Base-by-base conservation (phyloP, 1,284 basidiomycete species). In the Sutorius eximius region DNA sequence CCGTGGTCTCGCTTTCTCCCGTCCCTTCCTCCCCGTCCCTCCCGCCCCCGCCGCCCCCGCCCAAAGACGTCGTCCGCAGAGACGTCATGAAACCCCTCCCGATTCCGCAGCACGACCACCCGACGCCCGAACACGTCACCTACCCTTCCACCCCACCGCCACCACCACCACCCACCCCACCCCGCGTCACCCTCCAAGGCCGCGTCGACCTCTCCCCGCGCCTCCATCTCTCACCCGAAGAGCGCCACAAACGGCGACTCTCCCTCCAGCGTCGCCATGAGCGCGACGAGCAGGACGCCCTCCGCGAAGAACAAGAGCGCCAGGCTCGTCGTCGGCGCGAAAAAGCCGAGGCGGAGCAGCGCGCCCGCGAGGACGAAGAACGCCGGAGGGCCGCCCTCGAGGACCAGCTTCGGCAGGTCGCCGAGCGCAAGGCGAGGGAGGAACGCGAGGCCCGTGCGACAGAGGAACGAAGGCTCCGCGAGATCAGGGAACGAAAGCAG, bases 311-410 rank as follows among this genome's bases (percentile, higher is more conserved):
- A 59, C 75, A 69, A 13, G 73, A 77, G 59, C 75, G 77, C 40
- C 81, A 83, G 62, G 72, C 71, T 0, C 75, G 73, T 10, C 67
- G 75, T 13, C 79, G 73, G 60, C 67, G 69, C 30, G 72, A 80
- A 64, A 83, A 82, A 59, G 76, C 78, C 59, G 77, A 75, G 44
- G 57, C 76, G 7, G 61, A 75, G 56, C 71, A 70, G 43, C 73
- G 76, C 56, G 78, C 80, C 29, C 72, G 70, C 57, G 79, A 82
- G 58, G 82, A 82, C 34, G 84, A 85, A 60, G 73, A 61, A 5
- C 68, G 64, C 53, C 73, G 82, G 42, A 76, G 72, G 52, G 71
- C 61, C 3, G 59, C 71, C 41, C 67, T 86, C 27, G 79, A 82
- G 59, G 72, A 76, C 51, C 79, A 87, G 63, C 69, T 86, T 42